Percentiles rank a stretch among this genome's conserved stretches.
phyloP scores from a whole-genome alignment of 2,329 filamentous ascomycete genomes.

The Penicillium sp. region DNA sequence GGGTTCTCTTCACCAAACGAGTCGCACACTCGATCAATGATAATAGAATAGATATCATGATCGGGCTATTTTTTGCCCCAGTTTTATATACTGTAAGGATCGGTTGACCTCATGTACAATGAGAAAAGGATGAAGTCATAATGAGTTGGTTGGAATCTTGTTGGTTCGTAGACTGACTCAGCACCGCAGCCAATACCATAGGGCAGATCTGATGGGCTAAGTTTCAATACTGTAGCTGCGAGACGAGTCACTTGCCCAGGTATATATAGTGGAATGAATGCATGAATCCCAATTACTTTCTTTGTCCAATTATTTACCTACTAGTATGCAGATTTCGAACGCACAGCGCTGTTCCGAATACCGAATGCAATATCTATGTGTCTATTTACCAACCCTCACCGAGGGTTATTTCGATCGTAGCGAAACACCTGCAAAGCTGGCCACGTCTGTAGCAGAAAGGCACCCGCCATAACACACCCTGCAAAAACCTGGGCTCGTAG shows the following conservation, averaged over 20 bases:
- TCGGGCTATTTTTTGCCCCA: not conserved
- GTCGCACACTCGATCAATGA: conserved; percentile 7
- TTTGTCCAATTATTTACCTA: not conserved
- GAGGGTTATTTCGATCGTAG: conserved; percentile 23
- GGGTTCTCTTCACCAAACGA: conserved; percentile 2
- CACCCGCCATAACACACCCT: conserved; percentile 37
- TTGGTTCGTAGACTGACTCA: not conserved
- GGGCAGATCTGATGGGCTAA: no score
- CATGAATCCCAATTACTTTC: not conserved
- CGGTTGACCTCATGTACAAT: conserved; percentile 11
- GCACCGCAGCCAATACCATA: no score
- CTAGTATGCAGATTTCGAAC: no score
- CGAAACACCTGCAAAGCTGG: conserved; percentile 28
- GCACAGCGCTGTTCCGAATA: not conserved
- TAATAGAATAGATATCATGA: conserved; percentile 10
- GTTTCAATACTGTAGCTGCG: no score
- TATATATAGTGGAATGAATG: no score
- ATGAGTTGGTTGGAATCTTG: conserved; percentile 10
- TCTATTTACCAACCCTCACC: not conserved
- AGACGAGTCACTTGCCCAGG: no score
- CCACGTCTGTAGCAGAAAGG: conserved; percentile 32
- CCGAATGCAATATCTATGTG: not conserved
- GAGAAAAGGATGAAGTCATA: conserved; percentile 22
- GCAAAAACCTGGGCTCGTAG: conserved; percentile 37
- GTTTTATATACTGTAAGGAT: conserved; percentile 3